Evolutionary conservation across 2,329 filamentous ascomycete species (phyloP).

Genomic region (Colletotrichum tabaci): DNA sequence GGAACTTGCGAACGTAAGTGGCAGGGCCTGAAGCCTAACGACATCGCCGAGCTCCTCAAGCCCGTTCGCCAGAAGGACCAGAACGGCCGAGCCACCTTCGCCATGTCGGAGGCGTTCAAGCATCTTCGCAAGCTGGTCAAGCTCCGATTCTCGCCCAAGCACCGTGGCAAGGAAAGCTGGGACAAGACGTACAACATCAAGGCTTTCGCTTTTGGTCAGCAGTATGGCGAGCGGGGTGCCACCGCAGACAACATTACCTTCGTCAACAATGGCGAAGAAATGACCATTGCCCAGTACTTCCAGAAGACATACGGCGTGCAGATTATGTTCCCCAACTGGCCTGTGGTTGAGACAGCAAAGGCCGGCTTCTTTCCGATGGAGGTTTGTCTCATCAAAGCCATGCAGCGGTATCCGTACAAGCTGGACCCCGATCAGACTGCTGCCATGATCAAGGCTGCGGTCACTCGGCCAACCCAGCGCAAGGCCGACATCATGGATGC

Average conservation of each 20-base stretch:
- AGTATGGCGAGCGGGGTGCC: conserved; percentile 61
- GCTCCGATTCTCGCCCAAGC: conserved; percentile 70
- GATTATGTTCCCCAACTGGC: conserved; percentile 64
- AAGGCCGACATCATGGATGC: conserved; percentile 77
- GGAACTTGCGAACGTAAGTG: conserved; percentile 52
- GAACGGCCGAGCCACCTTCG: conserved; percentile 46
- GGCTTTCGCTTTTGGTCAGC: conserved; percentile 63
- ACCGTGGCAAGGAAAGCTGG: conserved; percentile 64
- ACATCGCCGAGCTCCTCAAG: conserved; percentile 50
- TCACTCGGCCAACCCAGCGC: conserved; percentile 81
- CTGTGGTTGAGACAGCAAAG: conserved; percentile 71
- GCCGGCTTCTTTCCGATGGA: conserved; percentile 74
- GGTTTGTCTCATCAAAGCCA: conserved; percentile 64
- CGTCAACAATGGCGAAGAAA: conserved; percentile 52
- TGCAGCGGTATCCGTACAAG: conserved; percentile 76
- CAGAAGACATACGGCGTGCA: conserved; percentile 66
- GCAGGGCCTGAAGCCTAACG: conserved; percentile 45
- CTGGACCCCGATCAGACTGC: conserved; percentile 77
- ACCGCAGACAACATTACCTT: conserved; percentile 71
- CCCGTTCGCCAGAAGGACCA: conserved; percentile 51
- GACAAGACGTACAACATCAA: conserved; percentile 67
- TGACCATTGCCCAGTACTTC: conserved; percentile 70
- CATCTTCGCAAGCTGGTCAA: conserved; percentile 68
- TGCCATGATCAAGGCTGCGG: conserved; percentile 94
- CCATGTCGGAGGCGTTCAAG: conserved; percentile 67